phyloP scores from a whole-genome alignment of 2,329 filamentous ascomycete genomes.

The Cryphonectria nitschkei region DNA sequence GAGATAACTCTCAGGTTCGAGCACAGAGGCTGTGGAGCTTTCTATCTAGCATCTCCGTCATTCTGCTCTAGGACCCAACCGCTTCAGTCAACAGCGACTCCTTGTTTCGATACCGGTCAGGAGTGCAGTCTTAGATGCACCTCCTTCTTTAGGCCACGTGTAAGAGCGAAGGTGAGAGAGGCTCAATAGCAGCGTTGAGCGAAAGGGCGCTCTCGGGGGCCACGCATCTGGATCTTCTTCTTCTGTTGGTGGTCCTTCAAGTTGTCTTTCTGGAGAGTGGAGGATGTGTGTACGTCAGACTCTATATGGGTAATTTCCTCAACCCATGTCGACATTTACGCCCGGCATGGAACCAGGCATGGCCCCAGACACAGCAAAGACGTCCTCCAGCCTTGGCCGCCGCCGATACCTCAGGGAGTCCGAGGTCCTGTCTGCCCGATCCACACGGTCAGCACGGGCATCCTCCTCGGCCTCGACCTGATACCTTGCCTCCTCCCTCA shows the following conservation, averaged over 20 bases:
- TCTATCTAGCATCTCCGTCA: not conserved
- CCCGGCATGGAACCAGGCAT: conserved; percentile 37
- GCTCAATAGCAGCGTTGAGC: not conserved
- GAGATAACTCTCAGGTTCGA: not conserved
- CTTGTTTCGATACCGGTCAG: too few relatives aligned
- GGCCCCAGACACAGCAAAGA: conserved; percentile 32
- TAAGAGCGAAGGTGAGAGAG: not conserved
- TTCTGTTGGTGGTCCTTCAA: not conserved
- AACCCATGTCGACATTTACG: conserved; percentile 30
- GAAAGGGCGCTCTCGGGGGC: not conserved
- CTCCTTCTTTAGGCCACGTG: not conserved
- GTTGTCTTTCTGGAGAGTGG: not conserved
- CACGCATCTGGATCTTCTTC: not conserved
- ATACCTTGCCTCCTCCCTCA: conserved; percentile 54
- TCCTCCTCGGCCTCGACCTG: conserved; percentile 51
- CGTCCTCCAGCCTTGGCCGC: conserved; percentile 36
- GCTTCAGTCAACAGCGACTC: not conserved
- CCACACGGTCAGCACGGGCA: conserved; percentile 39
- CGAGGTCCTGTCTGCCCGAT: conserved; percentile 39
- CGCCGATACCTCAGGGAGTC: conserved; percentile 39
- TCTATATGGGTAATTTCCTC: not conserved
- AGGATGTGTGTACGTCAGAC: not conserved
- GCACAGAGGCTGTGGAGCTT: not conserved
- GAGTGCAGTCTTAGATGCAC: not conserved
- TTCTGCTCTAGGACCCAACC: not conserved